A percentile compares a stretch with the other conserved stretches of the same genome.
These are phyloP conservation scores for Capsicum pubescens DNA, from an alignment of 257 asterid species.

Conservation along the genomic window DNA sequence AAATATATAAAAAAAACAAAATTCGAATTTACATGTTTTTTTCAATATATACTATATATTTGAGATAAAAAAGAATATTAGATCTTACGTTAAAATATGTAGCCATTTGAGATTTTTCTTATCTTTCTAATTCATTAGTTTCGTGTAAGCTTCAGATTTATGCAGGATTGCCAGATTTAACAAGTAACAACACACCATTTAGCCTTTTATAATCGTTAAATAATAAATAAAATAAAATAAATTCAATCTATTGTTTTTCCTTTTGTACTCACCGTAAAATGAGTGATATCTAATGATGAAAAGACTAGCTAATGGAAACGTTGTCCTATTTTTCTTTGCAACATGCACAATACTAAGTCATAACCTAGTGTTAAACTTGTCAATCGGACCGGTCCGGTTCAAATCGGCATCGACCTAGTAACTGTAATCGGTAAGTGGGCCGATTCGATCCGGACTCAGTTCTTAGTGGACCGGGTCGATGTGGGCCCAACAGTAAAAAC, in stretches of 20 bases:
- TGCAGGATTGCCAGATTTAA: slow-evolving; percentile 75
- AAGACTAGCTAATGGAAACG: slow-evolving; percentile 76
- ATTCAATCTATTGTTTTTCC: too few relatives aligned
- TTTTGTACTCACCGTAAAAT: slow-evolving; percentile 74
- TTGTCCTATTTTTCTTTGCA: slow-evolving; percentile 78
- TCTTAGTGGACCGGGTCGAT: too few relatives aligned
- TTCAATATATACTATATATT: too few relatives aligned
- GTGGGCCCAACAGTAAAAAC: too few relatives aligned
- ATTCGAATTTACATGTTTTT: too few relatives aligned
- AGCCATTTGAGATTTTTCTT: slow-evolving; percentile 43
- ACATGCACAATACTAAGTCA: too few relatives aligned
- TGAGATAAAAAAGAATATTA: background rate
- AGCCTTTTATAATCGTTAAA: background rate
- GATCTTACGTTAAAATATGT: slow-evolving; percentile 57
- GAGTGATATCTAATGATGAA: slow-evolving; percentile 87
- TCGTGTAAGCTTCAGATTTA: slow-evolving; percentile 63
- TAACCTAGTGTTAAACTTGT: too few relatives aligned
- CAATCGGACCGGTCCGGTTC: too few relatives aligned
- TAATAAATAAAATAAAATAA: background rate
- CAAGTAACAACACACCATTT: background rate
- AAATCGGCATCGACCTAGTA: too few relatives aligned
- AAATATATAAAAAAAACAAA: too few relatives aligned
- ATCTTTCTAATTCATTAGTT: slow-evolving; percentile 77
- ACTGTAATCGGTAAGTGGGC: too few relatives aligned
- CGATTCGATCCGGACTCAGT: too few relatives aligned